These are phyloP conservation scores for Calendula officinalis DNA, from an alignment of 129 eudicot species.

Conservation along the genomic window DNA sequence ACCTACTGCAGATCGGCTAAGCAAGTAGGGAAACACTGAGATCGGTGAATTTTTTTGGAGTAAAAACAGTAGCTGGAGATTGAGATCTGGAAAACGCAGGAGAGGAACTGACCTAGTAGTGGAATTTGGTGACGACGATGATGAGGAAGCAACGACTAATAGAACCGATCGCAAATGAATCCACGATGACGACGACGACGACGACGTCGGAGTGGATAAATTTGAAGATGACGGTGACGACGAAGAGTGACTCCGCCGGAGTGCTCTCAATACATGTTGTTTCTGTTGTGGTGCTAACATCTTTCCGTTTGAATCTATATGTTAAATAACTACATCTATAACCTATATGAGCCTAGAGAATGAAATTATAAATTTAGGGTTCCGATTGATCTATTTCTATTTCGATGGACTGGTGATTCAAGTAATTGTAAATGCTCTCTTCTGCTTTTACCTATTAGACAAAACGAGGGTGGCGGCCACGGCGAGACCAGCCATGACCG, in stretches of 20 bases:
- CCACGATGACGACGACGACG: slow-evolving; percentile 53
- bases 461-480: slow-evolving; percentile 57
- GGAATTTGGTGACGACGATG: slow-evolving; percentile 57
- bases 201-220: slow-evolving; percentile 45
- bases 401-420: background rate
- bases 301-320: slow-evolving; percentile 20
- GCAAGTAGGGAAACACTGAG: slow-evolving; percentile 14
- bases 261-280: slow-evolving; percentile 57
- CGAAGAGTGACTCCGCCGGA: slow-evolving; percentile 75
- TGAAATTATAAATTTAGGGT: slow-evolving; percentile 26
- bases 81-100: slow-evolving; percentile 33
- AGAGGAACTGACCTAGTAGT: slow-evolving; percentile 65
- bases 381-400: slow-evolving; percentile 30
- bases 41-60: slow-evolving; percentile 20
- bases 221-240: slow-evolving; percentile 40
- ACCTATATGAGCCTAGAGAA: slow-evolving; percentile 12
- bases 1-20: slow-evolving; percentile 20
- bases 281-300: slow-evolving; percentile 59
- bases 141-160: slow-evolving; percentile 60
- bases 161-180: slow-evolving; percentile 75
- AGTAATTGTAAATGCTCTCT: background rate
- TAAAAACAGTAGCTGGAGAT: slow-evolving; percentile 14
- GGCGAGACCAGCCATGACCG: slow-evolving; percentile 69
- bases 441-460: slow-evolving; percentile 49
- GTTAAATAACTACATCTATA: background rate